Evolutionary conservation across 2,329 filamentous ascomycete species (phyloP).

Genomic region (Sporothrix pseudoabietina): DNA sequence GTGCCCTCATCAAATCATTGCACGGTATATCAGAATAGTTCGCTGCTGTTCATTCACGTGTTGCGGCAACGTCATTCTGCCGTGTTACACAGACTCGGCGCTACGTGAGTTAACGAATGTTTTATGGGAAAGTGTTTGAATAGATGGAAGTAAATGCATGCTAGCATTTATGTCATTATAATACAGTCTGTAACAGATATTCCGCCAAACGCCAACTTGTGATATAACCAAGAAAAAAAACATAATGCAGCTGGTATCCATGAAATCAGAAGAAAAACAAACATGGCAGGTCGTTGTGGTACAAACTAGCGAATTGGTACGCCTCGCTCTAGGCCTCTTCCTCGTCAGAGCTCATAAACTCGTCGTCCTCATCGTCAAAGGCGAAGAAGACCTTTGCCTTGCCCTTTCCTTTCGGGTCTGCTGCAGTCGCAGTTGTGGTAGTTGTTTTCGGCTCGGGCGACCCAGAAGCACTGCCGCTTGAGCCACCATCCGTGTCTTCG

Average conservation of each 20-base stretch:
- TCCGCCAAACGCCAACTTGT: neutral
- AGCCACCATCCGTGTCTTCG: slow-evolving; percentile 40
- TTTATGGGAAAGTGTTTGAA: neutral
- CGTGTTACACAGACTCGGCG: neutral
- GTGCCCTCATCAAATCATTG: neutral
- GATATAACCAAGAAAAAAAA: neutral
- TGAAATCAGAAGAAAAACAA: neutral
- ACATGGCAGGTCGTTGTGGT: neutral
- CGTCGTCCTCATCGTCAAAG: slow-evolving; percentile 79
- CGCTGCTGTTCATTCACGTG: neutral
- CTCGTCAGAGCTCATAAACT: slow-evolving; percentile 71
- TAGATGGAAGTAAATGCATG: neutral
- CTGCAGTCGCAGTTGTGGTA: neutral
- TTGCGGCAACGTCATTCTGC: neutral
- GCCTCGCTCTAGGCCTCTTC: slow-evolving; percentile 44
- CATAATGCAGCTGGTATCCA: neutral
- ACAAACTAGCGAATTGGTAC: slow-evolving; percentile 6
- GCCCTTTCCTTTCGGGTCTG: slow-evolving; percentile 40
- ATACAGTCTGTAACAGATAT: neutral
- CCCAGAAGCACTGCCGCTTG: slow-evolving; percentile 53
- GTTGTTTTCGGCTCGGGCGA: slow-evolving; percentile 50
- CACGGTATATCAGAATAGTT: neutral
- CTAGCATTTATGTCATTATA: neutral
- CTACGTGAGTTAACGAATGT: neutral
- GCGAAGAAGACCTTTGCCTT: slow-evolving; percentile 64